Conservation (phyloP, 83 land plant genomes). For the Diphasiastrum complanatum region DNA sequence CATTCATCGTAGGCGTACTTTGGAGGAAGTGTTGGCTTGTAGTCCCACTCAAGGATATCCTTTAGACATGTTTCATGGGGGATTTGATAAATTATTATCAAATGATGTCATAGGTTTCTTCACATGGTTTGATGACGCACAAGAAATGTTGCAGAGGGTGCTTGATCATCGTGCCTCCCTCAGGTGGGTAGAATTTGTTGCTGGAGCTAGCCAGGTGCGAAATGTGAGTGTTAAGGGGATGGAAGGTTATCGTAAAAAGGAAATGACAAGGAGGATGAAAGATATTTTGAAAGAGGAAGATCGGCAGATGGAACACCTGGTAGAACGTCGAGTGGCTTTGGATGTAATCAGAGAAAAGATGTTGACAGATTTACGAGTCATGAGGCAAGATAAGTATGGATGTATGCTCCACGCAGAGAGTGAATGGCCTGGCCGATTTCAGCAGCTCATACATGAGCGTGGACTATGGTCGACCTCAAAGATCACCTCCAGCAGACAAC, state of each 20-base stretch:
- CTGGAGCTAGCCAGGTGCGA: conserved; percentile 81
- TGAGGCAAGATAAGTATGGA: conserved; percentile 97
- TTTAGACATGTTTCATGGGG: conserved; percentile 80
- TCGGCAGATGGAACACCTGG: conserved; percentile 74
- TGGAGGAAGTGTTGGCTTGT: conserved; percentile 81
- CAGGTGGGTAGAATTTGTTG: conserved; percentile 76
- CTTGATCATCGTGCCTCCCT: conserved; percentile 77
- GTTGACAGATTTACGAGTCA: conserved; percentile 75
- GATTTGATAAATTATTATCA: conserved; percentile 78
- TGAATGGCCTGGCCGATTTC: conserved; percentile 88
- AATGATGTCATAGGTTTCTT: conserved; percentile 44
- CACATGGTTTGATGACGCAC: conserved; percentile 67
- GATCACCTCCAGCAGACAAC: conserved; percentile 36
- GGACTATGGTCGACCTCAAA: conserved; percentile 71
- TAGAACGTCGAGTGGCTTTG: conserved; percentile 72
- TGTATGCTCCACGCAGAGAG: conserved; percentile 99
- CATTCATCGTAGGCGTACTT: conserved; percentile 62
- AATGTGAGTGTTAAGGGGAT: conserved; percentile 69
- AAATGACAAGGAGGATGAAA: conserved; percentile 56
- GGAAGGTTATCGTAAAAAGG: conserved; percentile 71
- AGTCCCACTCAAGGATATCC: conserved; percentile 68
- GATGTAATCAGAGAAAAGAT: conserved; percentile 75
- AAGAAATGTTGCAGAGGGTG: conserved; percentile 53
- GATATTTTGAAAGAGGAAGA: conserved; percentile 53
- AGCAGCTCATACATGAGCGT: conserved; percentile 92